phyloP scores from a whole-genome alignment of 495 filamentous ascomycete species.

The Chaetomium tenue region DNA sequence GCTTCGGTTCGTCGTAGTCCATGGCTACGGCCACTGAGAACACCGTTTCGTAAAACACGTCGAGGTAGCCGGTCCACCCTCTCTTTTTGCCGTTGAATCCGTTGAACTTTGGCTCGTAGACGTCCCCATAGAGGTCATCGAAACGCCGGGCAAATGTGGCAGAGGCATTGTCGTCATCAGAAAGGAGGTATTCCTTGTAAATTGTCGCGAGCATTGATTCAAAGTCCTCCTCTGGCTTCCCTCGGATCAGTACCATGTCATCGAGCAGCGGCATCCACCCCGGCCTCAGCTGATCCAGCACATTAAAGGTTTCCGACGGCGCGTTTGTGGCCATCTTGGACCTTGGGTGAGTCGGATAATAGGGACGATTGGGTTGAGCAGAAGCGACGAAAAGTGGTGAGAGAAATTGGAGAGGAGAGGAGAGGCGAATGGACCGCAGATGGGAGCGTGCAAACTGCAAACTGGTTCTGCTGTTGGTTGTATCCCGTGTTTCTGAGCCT shows the following conservation, averaged over 20 bases:
- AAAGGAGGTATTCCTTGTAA: conserved; percentile 6
- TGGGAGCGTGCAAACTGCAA: too few relatives aligned
- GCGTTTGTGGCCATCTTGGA: not conserved
- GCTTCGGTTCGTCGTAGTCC: not conserved
- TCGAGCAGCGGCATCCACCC: not conserved
- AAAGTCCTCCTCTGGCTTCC: not conserved
- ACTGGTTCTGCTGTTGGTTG: too few relatives aligned
- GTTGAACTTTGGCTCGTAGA: conserved; percentile 6
- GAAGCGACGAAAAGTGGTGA: not conserved
- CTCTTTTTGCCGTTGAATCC: not conserved
- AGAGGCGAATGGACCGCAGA: too few relatives aligned
- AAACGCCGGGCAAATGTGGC: not conserved
- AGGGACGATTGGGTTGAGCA: too few relatives aligned
- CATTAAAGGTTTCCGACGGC: not conserved
- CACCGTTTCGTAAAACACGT: not conserved
- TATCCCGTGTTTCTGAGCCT: too few relatives aligned
- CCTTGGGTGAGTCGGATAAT: not conserved
- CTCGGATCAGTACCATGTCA: not conserved
- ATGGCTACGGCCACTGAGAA: not conserved
- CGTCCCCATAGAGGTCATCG: not conserved
- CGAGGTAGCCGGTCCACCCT: conserved; percentile 7
- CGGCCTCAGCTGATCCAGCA: not conserved
- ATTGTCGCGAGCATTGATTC: not conserved
- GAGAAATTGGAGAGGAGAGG: too few relatives aligned
- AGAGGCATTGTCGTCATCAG: not conserved